Base-by-base conservation (phyloP, 495 filamentous ascomycete species). In the Talaromyces adpressus region DNA sequence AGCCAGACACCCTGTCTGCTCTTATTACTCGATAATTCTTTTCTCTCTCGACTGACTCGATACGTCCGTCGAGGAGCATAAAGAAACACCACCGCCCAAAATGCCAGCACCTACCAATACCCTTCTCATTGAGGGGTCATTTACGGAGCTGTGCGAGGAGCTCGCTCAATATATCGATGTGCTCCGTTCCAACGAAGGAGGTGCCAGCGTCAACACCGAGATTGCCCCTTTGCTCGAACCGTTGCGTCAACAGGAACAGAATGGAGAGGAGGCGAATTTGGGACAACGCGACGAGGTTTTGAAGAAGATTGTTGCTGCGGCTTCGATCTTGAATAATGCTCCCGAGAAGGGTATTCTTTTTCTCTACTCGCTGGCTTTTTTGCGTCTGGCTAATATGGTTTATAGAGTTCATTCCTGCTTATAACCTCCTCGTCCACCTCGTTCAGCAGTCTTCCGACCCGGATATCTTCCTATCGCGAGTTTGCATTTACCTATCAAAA, bases 391-490 rank as follows among this genome's bases (percentile, higher is more conserved):
- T 30, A 20, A 64, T 23, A 61, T 29, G 20, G 54, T 56, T n/a
- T 68, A 63, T 67, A 89, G 93, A 98, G 76, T 93, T 98, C 73
- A 91, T 89, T 60, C 85, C 92, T 36, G 90, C 94, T 39, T 97
- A 97, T 81, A 97, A 98, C 79, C 89, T 97, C 65, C 87, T 99
- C 67, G 83, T 97, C 65, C 92, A 98, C 80, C 87, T 99, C 27
- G 82, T 95, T 69, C 84, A 89, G 66, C 91, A 95, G 76, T 88
- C 91, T 45, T 84, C 88, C 66, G 88, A 92, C 66, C 82, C 89
- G 63, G 85, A 91, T 73, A 90, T 87, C 72, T 92, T 92, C 79
- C 89, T 99, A 29, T 87, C 91, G 56, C 82, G 81, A 67, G 85
- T 99, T 68, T 97, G 94, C 81, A 80, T 85, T 65, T 90, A 93